A percentile compares a stretch with the other conserved stretches of the same genome.
These are phyloP conservation scores for Pseudognaphalium luteoalbum DNA, from an alignment of 129 eudicot genomes.

Conservation along the genomic window DNA sequence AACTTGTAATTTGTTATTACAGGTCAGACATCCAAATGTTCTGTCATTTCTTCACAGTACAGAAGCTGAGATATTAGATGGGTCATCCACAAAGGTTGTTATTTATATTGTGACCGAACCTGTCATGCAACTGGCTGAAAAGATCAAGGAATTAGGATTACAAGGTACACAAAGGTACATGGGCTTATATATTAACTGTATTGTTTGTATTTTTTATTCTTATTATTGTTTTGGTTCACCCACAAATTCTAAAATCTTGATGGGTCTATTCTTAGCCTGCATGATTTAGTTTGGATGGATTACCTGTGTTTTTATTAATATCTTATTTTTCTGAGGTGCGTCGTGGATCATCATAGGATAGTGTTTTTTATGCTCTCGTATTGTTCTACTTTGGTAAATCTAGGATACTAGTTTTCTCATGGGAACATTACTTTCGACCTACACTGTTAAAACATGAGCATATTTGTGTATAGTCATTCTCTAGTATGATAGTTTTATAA, in stretches of 20 bases:
- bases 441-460: neutral
- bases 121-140: slow-evolving; percentile 91
- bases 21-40: slow-evolving; percentile 98
- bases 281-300: slow-evolving; percentile 2
- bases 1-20: slow-evolving; percentile 33
- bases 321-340: slow-evolving; percentile 1
- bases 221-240: slow-evolving; percentile 4
- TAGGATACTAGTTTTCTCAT: too few relatives aligned
- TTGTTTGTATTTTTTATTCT: neutral
- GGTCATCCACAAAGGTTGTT: slow-evolving; percentile 69
- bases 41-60: slow-evolving; percentile 94
- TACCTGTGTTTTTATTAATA: neutral
- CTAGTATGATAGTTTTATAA: neutral
- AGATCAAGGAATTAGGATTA: slow-evolving; percentile 88
- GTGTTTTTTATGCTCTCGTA: neutral
- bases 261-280: neutral
- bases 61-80: slow-evolving; percentile 80
- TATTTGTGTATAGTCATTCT: neutral
- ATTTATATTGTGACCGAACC: slow-evolving; percentile 96
- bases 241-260: neutral
- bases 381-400: neutral
- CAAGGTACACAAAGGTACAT: slow-evolving; percentile 81
- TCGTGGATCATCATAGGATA: slow-evolving; percentile 11
- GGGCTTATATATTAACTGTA: slow-evolving; percentile 8
- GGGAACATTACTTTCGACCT: neutral